Evolutionary conservation across 1,139 yeast genomes (phyloP), one percentile per base, ranked within the genome.

Genomic region (Scheffersomyces cryptocercus): DNA sequence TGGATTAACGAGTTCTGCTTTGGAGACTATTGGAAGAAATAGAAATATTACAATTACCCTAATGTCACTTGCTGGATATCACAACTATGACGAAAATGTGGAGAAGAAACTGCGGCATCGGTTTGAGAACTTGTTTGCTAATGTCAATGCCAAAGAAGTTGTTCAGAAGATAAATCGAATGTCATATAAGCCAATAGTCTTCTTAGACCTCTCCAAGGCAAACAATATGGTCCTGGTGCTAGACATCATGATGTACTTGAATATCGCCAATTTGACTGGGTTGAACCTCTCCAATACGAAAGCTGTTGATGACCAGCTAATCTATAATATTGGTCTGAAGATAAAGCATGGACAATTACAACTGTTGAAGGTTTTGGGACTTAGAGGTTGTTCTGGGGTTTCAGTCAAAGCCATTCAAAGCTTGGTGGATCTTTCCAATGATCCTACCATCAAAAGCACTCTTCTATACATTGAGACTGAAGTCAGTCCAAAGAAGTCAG

Each of bases 41-140:
- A 5, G 26, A 20, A 20, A 6, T 8, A 20, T 20, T 3, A 20
- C 26, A 5, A 6, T 20, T 20, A 6, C 26, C 3, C 26, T 20
- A 20, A 5, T 20, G 8, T 20, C 26, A 20, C 26, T 20, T 5
- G 26, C 8, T 5, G 26, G 26, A 4, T 20, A 20, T 20, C 26
- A 20, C 7, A 20, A 20, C 8, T 20, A 20, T 20, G 26, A 20
- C 8, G 26, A 20, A 9, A 20, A 20, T 20, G 26, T 20, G 26
- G 26, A 20, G 26, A 20, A 20, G 26, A 20, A 20, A 20, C 26
- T 20, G 26, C 26, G 26, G 8, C 26, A 20, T 20, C 51, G 79
- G 33, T 40, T 73, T 14, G 78, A 72, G 38, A 70, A 65, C 38
- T 29, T 73, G 3, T 70, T 67, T 47, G 50, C 56, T 14, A 71